Base-by-base conservation (phyloP, 306 rosid species). In the Acacia crassicarpa region DNA sequence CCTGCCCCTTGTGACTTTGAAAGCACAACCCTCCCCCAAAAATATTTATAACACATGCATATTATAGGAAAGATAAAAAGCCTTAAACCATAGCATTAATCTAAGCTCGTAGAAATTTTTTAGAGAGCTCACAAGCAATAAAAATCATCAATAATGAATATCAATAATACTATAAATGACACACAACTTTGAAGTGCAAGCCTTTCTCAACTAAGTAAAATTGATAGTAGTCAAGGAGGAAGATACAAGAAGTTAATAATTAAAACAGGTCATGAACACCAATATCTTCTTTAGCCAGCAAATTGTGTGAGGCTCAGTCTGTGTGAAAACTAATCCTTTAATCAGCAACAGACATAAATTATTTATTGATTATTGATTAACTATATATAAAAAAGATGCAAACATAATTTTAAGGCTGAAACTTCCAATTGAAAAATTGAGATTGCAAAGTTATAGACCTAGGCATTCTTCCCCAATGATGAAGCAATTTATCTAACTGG, bases 391-490 rank as follows among this genome's bases (percentile, higher is more conserved):
- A 48, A 63, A 3, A 44, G 15, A 68, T 2, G 7, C 19, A 30
- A 58, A 14, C 66, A 44, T 38, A 41, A 69, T 3, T 45, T 27
- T 12, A 72, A 20, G 1, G 20, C 9, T 25, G 25, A 40, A 62
- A 46, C 59, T 15, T 33, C 6, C 41, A 27, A 25, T 19, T 65
- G 32, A 48, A 23, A 80, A 48, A 7, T 65, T 32, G 40, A 35
- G 74, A 73, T 8, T 20, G 30, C 9, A 51, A 69, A 72, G 53
- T 71, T 25, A 67, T 78, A 54, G 66, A 82, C 53, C 41, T 40
- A 54, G 69, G 61, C 71, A 32, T 73, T 45, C 70, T 72, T 59
- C 59, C 30, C 56, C 51, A 73, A 46, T 59, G 75, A 67, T 76
- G 32, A 41, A 73, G 62, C 14, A 35, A 27, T 38, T 74, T 13